Percentiles rank a stretch among this genome's conserved stretches.
Evolutionary conservation across 1,284 basidiomycete species (phyloP).

Genomic region (Ustilago loliicola): DNA sequence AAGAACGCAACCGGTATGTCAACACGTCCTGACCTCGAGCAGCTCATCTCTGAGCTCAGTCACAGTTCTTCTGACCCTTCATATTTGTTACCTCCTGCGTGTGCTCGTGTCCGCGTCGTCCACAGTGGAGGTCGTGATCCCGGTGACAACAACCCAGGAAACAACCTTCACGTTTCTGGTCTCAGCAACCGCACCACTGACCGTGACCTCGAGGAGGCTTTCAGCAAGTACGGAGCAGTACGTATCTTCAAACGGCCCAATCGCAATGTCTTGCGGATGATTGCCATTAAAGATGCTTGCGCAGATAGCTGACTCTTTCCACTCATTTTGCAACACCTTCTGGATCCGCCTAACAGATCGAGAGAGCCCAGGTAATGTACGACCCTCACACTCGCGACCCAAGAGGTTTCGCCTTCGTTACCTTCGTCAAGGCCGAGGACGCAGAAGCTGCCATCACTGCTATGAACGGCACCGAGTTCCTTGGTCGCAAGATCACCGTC

Average conservation of each 20-base stretch:
- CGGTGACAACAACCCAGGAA: slow-evolving; percentile 82
- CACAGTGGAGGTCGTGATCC: slow-evolving; percentile 67
- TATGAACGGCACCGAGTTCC: slow-evolving; percentile 84
- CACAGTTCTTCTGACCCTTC: neutral
- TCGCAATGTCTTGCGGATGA: too few relatives aligned
- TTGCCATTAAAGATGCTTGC: too few relatives aligned
- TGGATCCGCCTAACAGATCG: slow-evolving; percentile 67
- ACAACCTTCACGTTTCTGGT: slow-evolving; percentile 95
- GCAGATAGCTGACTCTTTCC: slow-evolving; percentile 8
- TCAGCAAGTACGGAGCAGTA: slow-evolving; percentile 89
- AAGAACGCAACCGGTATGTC: slow-evolving; percentile 55
- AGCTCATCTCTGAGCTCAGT: neutral
- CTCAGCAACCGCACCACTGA: slow-evolving; percentile 84
- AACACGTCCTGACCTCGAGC: neutral
- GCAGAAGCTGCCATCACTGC: slow-evolving; percentile 89
- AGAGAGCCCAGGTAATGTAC: slow-evolving; percentile 90
- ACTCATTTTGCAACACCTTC: neutral
- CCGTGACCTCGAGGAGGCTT: slow-evolving; percentile 86
- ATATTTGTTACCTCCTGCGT: neutral
- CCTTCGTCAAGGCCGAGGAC: slow-evolving; percentile 87
- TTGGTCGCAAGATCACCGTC: slow-evolving; percentile 86
- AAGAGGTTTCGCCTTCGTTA: slow-evolving; percentile 97
- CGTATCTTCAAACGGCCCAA: slow-evolving; percentile 70
- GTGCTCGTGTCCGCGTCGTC: neutral
- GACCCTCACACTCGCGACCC: slow-evolving; percentile 96